Evolutionary conservation across 495 filamentous ascomycete genomes (phyloP).

Genomic region (Tuber calosporum): DNA sequence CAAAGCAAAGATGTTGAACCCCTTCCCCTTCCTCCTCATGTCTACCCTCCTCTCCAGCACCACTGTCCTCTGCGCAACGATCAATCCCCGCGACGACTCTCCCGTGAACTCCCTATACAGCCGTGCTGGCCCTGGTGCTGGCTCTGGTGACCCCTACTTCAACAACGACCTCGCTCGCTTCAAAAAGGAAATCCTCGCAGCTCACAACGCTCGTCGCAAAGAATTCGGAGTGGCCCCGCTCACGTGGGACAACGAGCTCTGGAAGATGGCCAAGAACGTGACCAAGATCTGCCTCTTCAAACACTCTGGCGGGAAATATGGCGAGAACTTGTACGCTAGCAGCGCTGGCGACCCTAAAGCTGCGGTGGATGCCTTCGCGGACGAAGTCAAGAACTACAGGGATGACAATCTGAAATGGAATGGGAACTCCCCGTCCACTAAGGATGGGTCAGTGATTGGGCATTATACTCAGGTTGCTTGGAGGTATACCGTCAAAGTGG

Average conservation of each 20-base stretch:
- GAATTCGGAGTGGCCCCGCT: neutral
- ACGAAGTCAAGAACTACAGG: slow-evolving; percentile 54
- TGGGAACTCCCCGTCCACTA: slow-evolving; percentile 44
- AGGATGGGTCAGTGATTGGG: slow-evolving; percentile 5
- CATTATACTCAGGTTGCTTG: slow-evolving; percentile 18
- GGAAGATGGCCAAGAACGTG: slow-evolving; percentile 7
- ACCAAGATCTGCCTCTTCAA: slow-evolving; percentile 2
- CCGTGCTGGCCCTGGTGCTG: neutral
- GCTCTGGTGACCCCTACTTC: no score
- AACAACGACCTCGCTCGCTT: neutral
- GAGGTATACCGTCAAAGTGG: slow-evolving; percentile 11
- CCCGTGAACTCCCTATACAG: neutral
- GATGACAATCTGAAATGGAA: slow-evolving; percentile 35
- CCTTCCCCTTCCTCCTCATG: slow-evolving; percentile 4
- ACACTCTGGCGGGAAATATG: slow-evolving; percentile 42
- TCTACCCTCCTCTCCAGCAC: neutral
- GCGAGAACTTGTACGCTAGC: slow-evolving; percentile 65
- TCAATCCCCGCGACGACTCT: neutral
- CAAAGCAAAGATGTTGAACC: neutral
- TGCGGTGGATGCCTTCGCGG: slow-evolving; percentile 60
- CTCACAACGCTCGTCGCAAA: slow-evolving; percentile 4
- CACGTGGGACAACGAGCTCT: slow-evolving; percentile 11
- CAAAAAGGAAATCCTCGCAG: slow-evolving; percentile 3
- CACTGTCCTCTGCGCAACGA: neutral
- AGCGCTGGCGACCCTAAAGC: slow-evolving; percentile 55